Conservation (phyloP, 768 basidiomycete genomes). For the Polyporus arcularius region DNA sequence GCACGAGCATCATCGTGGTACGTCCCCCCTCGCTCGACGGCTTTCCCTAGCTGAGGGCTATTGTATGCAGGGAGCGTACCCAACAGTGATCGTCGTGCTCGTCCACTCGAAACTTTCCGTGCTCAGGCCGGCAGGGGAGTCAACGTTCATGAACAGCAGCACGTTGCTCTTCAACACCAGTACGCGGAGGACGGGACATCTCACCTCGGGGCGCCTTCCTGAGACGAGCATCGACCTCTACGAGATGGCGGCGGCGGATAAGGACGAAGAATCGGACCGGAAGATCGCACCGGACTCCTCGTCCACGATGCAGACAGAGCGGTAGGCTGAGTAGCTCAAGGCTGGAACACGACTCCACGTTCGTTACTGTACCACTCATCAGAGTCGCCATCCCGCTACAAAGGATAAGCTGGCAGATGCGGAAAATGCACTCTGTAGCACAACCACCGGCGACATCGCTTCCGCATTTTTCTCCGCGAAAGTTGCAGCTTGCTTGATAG, state of each 20-base stretch:
- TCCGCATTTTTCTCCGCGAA: too few species aligned
- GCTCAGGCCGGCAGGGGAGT: neutral
- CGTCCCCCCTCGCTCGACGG: neutral
- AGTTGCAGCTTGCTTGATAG: too few species aligned
- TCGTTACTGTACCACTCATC: too few species aligned
- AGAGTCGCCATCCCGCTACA: too few species aligned
- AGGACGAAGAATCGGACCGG: neutral
- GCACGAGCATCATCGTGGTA: conserved; percentile 25
- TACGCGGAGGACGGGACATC: neutral
- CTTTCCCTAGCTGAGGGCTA: neutral
- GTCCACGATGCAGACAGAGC: neutral
- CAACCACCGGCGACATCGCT: too few species aligned
- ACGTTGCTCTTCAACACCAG: neutral
- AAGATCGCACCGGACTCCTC: neutral
- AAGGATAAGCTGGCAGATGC: too few species aligned
- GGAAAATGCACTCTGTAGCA: too few species aligned
- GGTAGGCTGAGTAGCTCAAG: neutral
- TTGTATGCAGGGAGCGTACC: conserved; percentile 24
- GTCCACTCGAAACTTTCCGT: conserved; percentile 14
- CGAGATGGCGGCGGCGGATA: neutral
- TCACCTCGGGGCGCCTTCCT: neutral
- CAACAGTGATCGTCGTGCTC: conserved; percentile 25
- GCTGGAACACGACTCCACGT: conserved; percentile 1
- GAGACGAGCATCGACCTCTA: conserved; percentile 1
- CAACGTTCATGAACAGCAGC: neutral